Evolutionary conservation across 2,329 filamentous ascomycete species (phyloP), one percentile per base, ranked within the genome.

Genomic region (Sarocladium brachiariae): DNA sequence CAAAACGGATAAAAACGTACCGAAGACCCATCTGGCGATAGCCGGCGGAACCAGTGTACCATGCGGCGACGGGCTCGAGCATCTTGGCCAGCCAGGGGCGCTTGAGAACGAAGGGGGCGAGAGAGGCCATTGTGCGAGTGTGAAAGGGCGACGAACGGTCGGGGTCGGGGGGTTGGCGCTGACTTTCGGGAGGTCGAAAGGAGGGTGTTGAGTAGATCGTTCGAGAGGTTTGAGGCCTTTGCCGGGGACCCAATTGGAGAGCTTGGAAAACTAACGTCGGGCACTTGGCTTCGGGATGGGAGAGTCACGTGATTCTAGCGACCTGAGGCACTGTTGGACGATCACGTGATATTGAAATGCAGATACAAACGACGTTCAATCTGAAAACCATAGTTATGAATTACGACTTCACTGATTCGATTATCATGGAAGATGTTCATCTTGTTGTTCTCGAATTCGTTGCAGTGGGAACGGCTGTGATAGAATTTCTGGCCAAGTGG

Each of bases 11-110:
- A 16, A 47, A 47, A 37, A 49, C 66, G 69, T 86, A 96, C 90
- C 79, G 87, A 73, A 96, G 78, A 65, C 92, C 92, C 65, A 96
- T 78, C 81, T 92, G 83, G 73, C 90, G 86, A 81, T 96, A 96
- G 68, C 92, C 92, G 62, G 91, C 80, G 63, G 89, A 86, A 68
- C 92, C 86, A 73, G 75, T 74, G 76, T 97, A 97, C 89, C 89
- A 96, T 65, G 83, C 80, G 71, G 91, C 81, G 58, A 96, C 67
- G 59, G 93, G 93, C 76, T 76, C 81, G 70, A 97, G 74, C 74
- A 86, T 54, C 57, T 66, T 84, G 71, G 77, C 75, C 66, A 97
- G 82, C 88, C 88, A 96, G 60, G 92, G 91, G 65, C 90, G 84
- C 77, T 86, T 86, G 67, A 83, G 67, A 66, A 96, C 81, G 67